Conservation (phyloP, 2,329 filamentous ascomycete genomes). For the Neopestalotiopsis sp. region DNA sequence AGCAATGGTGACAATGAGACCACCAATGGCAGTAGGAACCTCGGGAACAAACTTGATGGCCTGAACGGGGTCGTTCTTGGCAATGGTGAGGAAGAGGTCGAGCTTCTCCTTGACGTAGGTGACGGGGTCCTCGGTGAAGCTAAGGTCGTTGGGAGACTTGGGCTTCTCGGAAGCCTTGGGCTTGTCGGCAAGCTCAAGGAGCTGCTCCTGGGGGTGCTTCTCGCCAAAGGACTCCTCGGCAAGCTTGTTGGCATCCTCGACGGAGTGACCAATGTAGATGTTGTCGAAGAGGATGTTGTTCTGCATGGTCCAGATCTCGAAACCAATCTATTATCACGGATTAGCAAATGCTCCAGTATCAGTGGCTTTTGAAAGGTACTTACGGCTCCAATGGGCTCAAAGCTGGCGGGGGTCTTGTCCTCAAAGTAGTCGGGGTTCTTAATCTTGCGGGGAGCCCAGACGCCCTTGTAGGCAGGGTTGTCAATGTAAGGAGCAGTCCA, state of each 20-base stretch:
- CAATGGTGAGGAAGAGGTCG: conserved; percentile 86
- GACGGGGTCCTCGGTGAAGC: conserved; percentile 90
- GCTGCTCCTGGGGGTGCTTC: conserved; percentile 85
- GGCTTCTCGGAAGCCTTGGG: conserved; percentile 73
- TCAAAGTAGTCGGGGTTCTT: conserved; percentile 95
- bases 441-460: conserved; percentile 95
- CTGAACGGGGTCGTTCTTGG: conserved; percentile 79
- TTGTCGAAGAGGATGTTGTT: conserved; percentile 99
- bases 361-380: conserved; percentile 46
- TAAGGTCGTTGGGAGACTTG: conserved; percentile 76
- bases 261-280: conserved; percentile 98
- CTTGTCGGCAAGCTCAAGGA: conserved; percentile 77
- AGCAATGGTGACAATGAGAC: conserved; percentile 71
- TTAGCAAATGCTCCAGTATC: conserved; percentile 23
- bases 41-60: conserved; percentile 91
- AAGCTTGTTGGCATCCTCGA: conserved; percentile 89
- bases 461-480: conserved; percentile 97
- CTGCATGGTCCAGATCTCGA: conserved; percentile 99
- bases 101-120: conserved; percentile 90
- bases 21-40: conserved; percentile 80
- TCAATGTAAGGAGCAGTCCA: conserved; percentile 93
- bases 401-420: conserved; percentile 95
- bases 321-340: conserved; percentile 72
- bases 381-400: conserved; percentile 97
- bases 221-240: conserved; percentile 87